Base-by-base conservation (phyloP, 2,329 filamentous ascomycete species). In the Amylocarpus encephaloides region DNA sequence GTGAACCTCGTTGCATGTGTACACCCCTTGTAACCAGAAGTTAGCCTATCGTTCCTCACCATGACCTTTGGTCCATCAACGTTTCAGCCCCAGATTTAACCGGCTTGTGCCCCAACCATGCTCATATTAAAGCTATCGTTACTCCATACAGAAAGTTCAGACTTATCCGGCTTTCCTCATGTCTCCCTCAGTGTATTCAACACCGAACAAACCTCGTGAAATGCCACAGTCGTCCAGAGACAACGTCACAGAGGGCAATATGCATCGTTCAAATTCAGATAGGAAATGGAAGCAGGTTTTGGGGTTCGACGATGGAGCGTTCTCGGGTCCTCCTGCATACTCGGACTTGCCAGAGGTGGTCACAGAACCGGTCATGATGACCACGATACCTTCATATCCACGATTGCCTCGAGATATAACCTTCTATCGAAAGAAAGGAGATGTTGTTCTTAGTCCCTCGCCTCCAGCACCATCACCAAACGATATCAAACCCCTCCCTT, bases 241-340 rank as follows among this genome's bases (percentile, higher is more conserved):
- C 12, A 35, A 7, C 12, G 26, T 36, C 38, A 35, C 30, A 12
- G 44, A 13, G 15, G 9, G 26, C 33, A 46, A 47, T 16, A 53
- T 58, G 55, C 48, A 52, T 41, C 54, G 60, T 6, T 52, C 54
- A 42, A 56, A 52, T 38, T 60, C 61, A 40, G 48, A 53, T 43
- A 55, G 50, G 35, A 62, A 63, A 44, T 63, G 60, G 61, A 63
- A 62, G 54, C 57, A 62, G 38, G 60, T 63, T 26, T 50, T 62
- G 3, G 61, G 61, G n/a, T 62, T 62, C 51, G 60, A 62, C 47
- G 60, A 63, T 41, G 58, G 53, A 22, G 38, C 44, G 32, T 46
- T 39, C 15, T 22, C 33, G 5, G 40, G 40, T 18, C 38, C 43
- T 15, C 32, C 38, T 11, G 16, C 18, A 33, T 47, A 47, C 36